phyloP scores from a whole-genome alignment of 2,329 filamentous ascomycete genomes.

The Trichophyton schoenleinii region DNA sequence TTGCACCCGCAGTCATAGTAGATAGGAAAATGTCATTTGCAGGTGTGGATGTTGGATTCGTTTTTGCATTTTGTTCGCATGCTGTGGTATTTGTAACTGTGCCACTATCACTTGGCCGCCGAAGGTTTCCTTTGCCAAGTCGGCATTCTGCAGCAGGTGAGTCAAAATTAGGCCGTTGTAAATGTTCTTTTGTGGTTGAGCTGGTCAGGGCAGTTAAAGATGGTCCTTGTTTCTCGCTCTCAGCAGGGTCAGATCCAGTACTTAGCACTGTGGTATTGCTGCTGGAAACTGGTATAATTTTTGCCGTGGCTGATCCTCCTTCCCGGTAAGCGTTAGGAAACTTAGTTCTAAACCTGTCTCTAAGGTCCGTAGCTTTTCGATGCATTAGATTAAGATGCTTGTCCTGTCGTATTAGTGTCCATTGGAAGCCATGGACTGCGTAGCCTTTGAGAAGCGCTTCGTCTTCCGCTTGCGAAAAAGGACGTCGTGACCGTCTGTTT shows the following conservation, averaged over 20 bases:
- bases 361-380: constrained; percentile 46
- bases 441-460: constrained; percentile 47
- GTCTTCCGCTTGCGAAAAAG: constrained; percentile 47
- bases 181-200: background rate
- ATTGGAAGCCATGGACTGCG: constrained; percentile 45
- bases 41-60: background rate
- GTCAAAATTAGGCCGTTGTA: background rate
- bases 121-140: background rate
- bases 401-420: constrained; percentile 49
- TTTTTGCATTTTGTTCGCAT: background rate
- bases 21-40: background rate
- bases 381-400: constrained; percentile 38
- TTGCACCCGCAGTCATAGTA: constrained; percentile 8
- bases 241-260: background rate
- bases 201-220: background rate
- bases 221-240: background rate
- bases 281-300: constrained; percentile 13
- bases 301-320: constrained; percentile 29
- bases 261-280: background rate
- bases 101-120: background rate
- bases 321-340: constrained; percentile 46
- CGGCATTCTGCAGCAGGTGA: background rate
- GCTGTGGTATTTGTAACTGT: background rate
- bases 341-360: constrained; percentile 49
- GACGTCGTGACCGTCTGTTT: constrained; percentile 41